phyloP scores from a whole-genome alignment of 306 rosid genomes.

The Fragaria nilgerrensis region DNA sequence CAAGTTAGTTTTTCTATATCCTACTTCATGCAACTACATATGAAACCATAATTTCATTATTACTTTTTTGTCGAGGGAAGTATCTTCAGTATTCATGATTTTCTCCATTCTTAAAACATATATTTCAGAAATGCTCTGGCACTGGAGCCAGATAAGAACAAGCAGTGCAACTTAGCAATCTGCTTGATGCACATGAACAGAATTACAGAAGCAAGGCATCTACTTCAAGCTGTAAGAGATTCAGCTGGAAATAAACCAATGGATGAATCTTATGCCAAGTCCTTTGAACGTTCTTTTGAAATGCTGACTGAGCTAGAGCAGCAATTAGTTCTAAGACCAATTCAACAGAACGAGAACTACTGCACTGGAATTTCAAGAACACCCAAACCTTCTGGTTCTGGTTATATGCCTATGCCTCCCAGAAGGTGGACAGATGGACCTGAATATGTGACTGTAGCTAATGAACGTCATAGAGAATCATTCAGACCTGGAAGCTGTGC shows the following conservation, averaged over 20 bases:
- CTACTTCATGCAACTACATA: background rate
- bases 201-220: conserved; percentile 66
- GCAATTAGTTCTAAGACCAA: conserved; percentile 17
- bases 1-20: conserved; percentile 38
- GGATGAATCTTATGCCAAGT: conserved; percentile 78
- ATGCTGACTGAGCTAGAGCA: conserved; percentile 50
- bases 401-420: background rate
- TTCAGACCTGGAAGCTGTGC: conserved; percentile 26
- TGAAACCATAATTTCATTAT: background rate
- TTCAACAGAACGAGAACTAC: conserved; percentile 8
- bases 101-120: background rate
- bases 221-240: conserved; percentile 66
- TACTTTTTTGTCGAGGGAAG: background rate
- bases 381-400: conserved; percentile 15
- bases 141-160: conserved; percentile 79
- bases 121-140: conserved; percentile 69
- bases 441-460: background rate
- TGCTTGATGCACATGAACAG: conserved; percentile 76
- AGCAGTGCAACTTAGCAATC: conserved; percentile 89
- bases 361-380: conserved; percentile 22
- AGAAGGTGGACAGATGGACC: conserved; percentile 16
- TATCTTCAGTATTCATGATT: background rate
- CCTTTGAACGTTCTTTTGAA: conserved; percentile 69
- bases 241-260: conserved; percentile 58
- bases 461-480: conserved; percentile 12